A percentile compares a stretch with the other conserved stretches of the same genome.
These are phyloP conservation scores for Manihot esculenta DNA, from an alignment of 441 rosid genomes.

Conservation along the genomic window DNA sequence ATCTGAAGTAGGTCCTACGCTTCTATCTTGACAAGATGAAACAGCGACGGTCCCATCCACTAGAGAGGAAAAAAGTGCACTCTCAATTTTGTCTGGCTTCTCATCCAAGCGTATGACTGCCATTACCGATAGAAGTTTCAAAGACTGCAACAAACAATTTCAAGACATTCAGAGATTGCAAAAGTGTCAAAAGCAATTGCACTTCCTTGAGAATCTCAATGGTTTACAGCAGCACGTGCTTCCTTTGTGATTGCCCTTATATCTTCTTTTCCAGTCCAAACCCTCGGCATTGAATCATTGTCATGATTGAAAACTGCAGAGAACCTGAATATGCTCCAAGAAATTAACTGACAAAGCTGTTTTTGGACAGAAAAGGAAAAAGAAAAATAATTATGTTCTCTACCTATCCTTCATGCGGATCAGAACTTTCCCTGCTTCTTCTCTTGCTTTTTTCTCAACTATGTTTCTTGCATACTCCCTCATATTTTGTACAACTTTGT, in stretches of 20 bases:
- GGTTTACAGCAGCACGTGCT: slow-evolving; percentile 64
- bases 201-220: slow-evolving; percentile 12
- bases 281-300: slow-evolving; percentile 65
- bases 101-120: slow-evolving; percentile 75
- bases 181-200: neutral
- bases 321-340: slow-evolving; percentile 51
- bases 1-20: slow-evolving; percentile 45
- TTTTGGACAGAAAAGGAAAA: neutral
- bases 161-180: slow-evolving; percentile 22
- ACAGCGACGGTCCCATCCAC: slow-evolving; percentile 46
- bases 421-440: slow-evolving; percentile 73
- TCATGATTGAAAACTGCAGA: slow-evolving; percentile 69
- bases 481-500: slow-evolving; percentile 48
- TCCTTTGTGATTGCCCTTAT: slow-evolving; percentile 65
- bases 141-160: slow-evolving; percentile 44
- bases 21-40: slow-evolving; percentile 46
- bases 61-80: slow-evolving; percentile 51
- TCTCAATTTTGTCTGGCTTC: slow-evolving; percentile 62
- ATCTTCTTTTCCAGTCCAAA: slow-evolving; percentile 91
- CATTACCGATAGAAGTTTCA: slow-evolving; percentile 68
- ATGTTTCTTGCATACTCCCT: slow-evolving; percentile 55
- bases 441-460: slow-evolving; percentile 73
- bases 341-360: slow-evolving; percentile 15
- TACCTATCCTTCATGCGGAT: slow-evolving; percentile 83
- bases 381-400: slow-evolving; percentile 6